Conservation (phyloP, 2,329 filamentous ascomycete genomes). For the Ophiostoma novo-ulmi region DNA sequence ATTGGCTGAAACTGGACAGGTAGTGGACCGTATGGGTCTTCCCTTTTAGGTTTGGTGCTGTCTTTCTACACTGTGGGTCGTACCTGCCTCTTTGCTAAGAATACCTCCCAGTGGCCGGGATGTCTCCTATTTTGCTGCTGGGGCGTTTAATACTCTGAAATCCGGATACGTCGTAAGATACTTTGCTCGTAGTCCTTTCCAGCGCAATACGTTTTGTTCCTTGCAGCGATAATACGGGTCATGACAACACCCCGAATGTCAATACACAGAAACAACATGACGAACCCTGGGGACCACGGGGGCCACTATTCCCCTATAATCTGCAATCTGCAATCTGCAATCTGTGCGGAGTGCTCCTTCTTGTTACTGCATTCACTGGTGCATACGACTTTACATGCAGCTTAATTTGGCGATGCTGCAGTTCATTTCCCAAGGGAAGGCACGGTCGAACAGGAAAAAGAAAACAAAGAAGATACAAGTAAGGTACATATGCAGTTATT, state of each 20-base stretch:
- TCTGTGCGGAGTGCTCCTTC: conserved; percentile 16
- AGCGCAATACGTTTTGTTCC: background rate
- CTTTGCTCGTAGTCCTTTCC: background rate
- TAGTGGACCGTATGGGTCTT: background rate
- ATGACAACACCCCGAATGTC: conserved; percentile 4
- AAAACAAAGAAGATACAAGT: background rate
- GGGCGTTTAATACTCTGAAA: background rate
- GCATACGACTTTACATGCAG: conserved; percentile 8
- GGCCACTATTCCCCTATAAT: conserved; percentile 18
- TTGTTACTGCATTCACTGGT: background rate
- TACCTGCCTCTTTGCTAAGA: conserved; percentile 11
- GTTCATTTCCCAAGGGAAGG: conserved; percentile 22
- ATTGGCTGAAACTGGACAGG: conserved; percentile 11
- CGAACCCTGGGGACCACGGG: conserved; percentile 6
- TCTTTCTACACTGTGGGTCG: background rate
- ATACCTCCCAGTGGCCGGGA: background rate
- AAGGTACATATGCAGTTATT: background rate
- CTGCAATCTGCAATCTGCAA: conserved; percentile 3
- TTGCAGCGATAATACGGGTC: conserved; percentile 3
- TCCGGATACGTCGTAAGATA: conserved; percentile 4
- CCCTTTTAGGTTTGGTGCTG: background rate
- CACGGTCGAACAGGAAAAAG: conserved; percentile 17
- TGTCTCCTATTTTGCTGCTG: background rate
- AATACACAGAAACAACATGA: background rate
- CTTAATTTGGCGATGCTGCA: conserved; percentile 22